Evolutionary conservation across 306 rosid genomes (phyloP), one percentile per base, ranked within the genome.

Genomic region (Herpetospermum pedunculosum): DNA sequence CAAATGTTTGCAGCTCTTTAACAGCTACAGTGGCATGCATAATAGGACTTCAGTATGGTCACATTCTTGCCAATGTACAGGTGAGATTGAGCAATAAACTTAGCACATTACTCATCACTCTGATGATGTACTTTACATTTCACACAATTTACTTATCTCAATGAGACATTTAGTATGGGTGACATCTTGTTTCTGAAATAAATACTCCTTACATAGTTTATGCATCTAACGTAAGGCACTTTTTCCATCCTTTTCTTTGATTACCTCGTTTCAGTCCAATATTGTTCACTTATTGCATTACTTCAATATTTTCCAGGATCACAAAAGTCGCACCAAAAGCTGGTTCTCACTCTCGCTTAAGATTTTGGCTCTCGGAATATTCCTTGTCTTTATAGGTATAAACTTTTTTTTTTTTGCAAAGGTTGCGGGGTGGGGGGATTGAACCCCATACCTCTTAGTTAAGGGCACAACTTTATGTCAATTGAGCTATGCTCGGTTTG

Each of bases 21-120:
- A 86, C 96, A 47, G 93, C 98, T 28, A 87, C 97, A 46, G 96
- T 87, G 72, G 84, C 98, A 16, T 90, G 97, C 88, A 88, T 93
- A 76, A 80, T 93, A 82, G 98, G 98, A 77, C 97, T 93, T 75
- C 98, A 93, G 74, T 93, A 85, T 68, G 98, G 98, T 74, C 98
- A 93, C 28, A 72, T 90, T 82, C 96, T 93, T 76, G 88, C 89
- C 68, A 86, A 80, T 79, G 11, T 86, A 70, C 83, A 88, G 98
- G 98, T 93, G 80, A 81, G 74, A 15, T 37, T 6, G 19, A 76
- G 48, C 67, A 29, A 13, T 9, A 59, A 59, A 16, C 76, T 34
- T 35, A 13, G 30, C 9, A 43, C 18, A 62, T 35, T 60, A 50
- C 43, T 70, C 21, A 40, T 73, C 14, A 54, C 38, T 4, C 19